Conservation (phyloP, 2,329 filamentous ascomycete genomes). For the Davidsoniella neocaledoniae region DNA sequence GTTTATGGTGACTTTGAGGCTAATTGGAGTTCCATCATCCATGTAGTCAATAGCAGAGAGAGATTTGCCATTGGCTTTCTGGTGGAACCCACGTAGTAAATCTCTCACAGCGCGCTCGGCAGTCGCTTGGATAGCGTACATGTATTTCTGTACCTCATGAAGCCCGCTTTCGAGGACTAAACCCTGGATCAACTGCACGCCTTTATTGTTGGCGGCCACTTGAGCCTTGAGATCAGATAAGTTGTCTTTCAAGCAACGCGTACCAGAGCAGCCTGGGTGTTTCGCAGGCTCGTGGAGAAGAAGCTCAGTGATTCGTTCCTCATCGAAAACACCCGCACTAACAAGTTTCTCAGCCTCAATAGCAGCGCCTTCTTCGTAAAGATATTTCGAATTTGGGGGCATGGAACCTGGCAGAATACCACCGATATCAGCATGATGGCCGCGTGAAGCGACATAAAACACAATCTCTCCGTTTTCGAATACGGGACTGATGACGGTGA, state of each 20-base stretch:
- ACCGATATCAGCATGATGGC: slow-evolving; percentile 74
- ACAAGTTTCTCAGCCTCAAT: slow-evolving; percentile 55
- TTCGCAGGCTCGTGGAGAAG: slow-evolving; percentile 58
- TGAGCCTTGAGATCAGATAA: slow-evolving; percentile 72
- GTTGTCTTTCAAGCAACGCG: slow-evolving; percentile 63
- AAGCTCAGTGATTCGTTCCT: slow-evolving; percentile 55
- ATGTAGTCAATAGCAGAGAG: slow-evolving; percentile 62
- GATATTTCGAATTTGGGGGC: slow-evolving; percentile 53
- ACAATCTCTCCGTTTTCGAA: slow-evolving; percentile 52
- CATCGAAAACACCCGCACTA: slow-evolving; percentile 60
- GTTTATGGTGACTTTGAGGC: slow-evolving; percentile 58
- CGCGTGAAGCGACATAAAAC: slow-evolving; percentile 66
- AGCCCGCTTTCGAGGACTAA: slow-evolving; percentile 66
- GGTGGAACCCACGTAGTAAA: slow-evolving; percentile 53
- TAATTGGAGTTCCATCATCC: slow-evolving; percentile 69
- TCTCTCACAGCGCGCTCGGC: slow-evolving; percentile 59
- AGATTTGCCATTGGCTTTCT: slow-evolving; percentile 52
- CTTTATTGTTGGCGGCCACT: slow-evolving; percentile 70
- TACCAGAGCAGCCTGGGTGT: slow-evolving; percentile 61
- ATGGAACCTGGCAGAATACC: slow-evolving; percentile 68
- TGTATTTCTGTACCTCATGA: slow-evolving; percentile 67
- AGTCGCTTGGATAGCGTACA: slow-evolving; percentile 65
- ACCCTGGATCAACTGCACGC: slow-evolving; percentile 61
- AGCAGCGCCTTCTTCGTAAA: slow-evolving; percentile 45
- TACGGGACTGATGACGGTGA: slow-evolving; percentile 64